A percentile compares a stretch with the other conserved stretches of the same genome.
These are phyloP conservation scores for Raphanus raphanistrum DNA, from an alignment of 345 rosid genomes.

Conservation along the genomic window DNA sequence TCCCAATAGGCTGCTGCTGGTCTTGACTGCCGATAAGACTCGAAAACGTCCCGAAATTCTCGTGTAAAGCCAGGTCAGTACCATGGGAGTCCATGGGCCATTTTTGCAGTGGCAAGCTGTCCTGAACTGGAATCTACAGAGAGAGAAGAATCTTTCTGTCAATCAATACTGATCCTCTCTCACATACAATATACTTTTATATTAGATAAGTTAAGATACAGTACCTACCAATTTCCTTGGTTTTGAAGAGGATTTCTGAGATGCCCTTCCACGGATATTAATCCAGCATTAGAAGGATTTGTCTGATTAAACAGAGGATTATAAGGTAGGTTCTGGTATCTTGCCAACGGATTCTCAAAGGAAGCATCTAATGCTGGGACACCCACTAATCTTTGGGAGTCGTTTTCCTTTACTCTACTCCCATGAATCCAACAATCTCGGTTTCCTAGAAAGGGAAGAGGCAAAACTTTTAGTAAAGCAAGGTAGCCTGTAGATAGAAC, in stretches of 20 bases:
- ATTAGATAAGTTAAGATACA: conserved; percentile 25
- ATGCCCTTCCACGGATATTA: conserved; percentile 6
- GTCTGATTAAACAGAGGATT: conserved; percentile 37
- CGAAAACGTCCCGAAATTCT: conserved; percentile 28
- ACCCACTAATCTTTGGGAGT: conserved; percentile 53
- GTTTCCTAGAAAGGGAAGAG: conserved; percentile 40
- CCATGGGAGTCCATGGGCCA: conserved; percentile 50
- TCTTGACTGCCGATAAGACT: conserved; percentile 43
- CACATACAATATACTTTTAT: conserved; percentile 21
- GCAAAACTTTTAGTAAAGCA: conserved; percentile 8
- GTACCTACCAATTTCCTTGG: conserved; percentile 77
- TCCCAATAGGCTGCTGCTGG: conserved; percentile 34
- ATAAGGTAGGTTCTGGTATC: conserved; percentile 38
- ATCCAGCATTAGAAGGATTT: conserved; percentile 38
- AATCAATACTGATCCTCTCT: background rate
- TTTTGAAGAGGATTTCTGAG: conserved; percentile 45
- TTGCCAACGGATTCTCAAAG: conserved; percentile 48
- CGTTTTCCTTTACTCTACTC: background rate
- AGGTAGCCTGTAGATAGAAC: background rate
- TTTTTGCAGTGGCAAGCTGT: conserved; percentile 32
- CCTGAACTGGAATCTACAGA: conserved; percentile 49
- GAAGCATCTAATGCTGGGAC: conserved; percentile 70
- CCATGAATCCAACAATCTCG: conserved; percentile 34
- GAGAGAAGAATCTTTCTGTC: conserved; percentile 3
- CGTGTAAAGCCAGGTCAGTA: conserved; percentile 42